Conservation (phyloP, 1,284 basidiomycete species). For the Filobasidium uniguttulatum region DNA sequence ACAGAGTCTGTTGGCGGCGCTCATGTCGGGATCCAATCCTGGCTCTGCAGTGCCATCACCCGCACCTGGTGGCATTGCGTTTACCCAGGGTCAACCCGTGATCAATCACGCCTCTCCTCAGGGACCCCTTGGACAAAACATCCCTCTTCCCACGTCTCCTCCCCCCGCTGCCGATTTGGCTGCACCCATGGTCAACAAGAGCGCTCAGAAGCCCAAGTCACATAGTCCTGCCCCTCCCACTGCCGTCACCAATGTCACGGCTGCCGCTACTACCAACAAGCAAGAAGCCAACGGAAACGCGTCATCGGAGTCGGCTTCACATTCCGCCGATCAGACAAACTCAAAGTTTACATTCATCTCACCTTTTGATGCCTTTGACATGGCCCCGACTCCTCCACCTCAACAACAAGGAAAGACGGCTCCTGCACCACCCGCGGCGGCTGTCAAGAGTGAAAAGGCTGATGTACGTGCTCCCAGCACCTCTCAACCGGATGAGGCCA, state of each 20-base stretch:
- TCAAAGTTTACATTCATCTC: constrained; percentile 8
- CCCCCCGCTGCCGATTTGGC: not conserved
- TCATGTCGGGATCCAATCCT: not conserved
- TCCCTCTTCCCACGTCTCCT: not conserved
- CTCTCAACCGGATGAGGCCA: too few relatives aligned
- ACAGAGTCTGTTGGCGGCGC: not conserved
- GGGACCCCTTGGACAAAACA: not conserved
- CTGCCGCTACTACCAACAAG: too few relatives aligned
- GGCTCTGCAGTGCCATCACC: not conserved
- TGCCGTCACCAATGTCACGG: not conserved
- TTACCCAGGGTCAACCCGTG: not conserved
- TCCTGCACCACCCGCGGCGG: too few relatives aligned
- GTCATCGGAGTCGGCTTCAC: not conserved
- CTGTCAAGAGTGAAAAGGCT: too few relatives aligned
- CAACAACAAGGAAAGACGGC: too few relatives aligned
- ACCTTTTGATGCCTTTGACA: constrained; percentile 14
- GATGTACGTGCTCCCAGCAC: too few relatives aligned
- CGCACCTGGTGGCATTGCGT: not conserved
- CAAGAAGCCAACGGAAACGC: too few relatives aligned
- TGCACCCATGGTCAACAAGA: too few relatives aligned
- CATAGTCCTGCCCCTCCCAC: not conserved
- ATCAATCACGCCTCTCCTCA: not conserved
- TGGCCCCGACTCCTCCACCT: not conserved
- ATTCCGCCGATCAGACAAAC: not conserved
- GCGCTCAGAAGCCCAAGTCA: too few relatives aligned